These are phyloP conservation scores for Lasiosphaeria hispida DNA, from an alignment of 495 filamentous ascomycete genomes.

Conservation along the genomic window DNA sequence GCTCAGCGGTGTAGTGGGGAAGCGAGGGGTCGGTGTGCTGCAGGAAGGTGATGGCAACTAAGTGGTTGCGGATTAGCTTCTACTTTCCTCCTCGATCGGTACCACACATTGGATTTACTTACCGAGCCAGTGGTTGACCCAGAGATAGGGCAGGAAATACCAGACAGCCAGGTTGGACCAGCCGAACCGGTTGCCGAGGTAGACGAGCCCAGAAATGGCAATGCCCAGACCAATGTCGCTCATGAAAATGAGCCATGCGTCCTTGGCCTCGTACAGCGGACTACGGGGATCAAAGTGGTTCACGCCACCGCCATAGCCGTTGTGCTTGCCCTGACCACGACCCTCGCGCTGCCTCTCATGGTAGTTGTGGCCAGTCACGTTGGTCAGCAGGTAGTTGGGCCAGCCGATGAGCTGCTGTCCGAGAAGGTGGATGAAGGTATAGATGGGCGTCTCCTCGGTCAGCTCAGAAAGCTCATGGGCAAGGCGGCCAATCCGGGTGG, in stretches of 20 bases:
- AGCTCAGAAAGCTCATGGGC: conserved; percentile 81
- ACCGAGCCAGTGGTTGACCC: conserved; percentile 98
- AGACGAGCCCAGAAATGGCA: conserved; percentile 50
- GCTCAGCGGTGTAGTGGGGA: conserved; percentile 73
- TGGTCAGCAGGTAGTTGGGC: conserved; percentile 80
- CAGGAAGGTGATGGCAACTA: conserved; percentile 82
- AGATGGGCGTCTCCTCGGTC: conserved; percentile 90
- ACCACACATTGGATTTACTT: conserved; percentile 33
- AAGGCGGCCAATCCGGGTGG: conserved; percentile 63
- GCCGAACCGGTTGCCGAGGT: conserved; percentile 70
- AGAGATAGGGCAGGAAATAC: conserved; percentile 93
- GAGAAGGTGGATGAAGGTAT: conserved; percentile 68
- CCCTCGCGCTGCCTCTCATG: conserved; percentile 81
- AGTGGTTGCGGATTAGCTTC: conserved; percentile 31
- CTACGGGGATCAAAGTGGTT: conserved; percentile 91
- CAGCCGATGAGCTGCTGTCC: conserved; percentile 88
- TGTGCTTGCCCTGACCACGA: conserved; percentile 83
- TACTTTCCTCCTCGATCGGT: background rate
- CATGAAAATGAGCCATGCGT: conserved; percentile 75
- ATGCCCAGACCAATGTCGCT: conserved; percentile 78
- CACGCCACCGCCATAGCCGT: conserved; percentile 75
- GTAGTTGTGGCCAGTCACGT: conserved; percentile 92
- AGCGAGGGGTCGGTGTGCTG: conserved; percentile 86
- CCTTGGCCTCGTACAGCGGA: conserved; percentile 88
- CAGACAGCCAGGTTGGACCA: conserved; percentile 84